Evolutionary conservation across 2,329 filamentous ascomycete genomes (phyloP), one percentile per base, ranked within the genome.

Genomic region (Lojkania enalia): DNA sequence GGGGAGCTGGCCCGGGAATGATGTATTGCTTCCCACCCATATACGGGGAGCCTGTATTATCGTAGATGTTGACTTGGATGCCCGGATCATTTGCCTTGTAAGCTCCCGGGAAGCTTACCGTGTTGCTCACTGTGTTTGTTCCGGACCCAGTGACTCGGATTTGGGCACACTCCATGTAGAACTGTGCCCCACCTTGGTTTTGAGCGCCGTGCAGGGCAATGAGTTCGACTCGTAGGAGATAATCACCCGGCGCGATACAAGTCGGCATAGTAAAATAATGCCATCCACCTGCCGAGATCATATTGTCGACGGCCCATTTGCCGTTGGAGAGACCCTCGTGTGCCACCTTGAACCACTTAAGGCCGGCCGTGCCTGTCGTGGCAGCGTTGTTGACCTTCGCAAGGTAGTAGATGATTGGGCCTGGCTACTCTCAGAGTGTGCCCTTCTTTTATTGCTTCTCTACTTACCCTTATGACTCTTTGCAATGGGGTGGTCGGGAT

Each of bases 401-500:
- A 20, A 59, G 48, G 25, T 54, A 59, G 37, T 57, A 55, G 20
- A 30, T 31, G 41, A 55, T 55, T 3, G 54, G 55, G 5, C 54
- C 52, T 57, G 5, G 27, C 3, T 19, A 13, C 2, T 32, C 23
- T 40, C 15, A 42, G 38, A 33, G 32, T 14, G 20, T 25, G 2
- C 19, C 5, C 7, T 20, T 18, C 16, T 18, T 13, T 39, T 20
- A 20, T 37, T 15, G 20, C n/a, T 13, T 16, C 7, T 4, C 55
- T 29, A n/a, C 56, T 33, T 15, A 66, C 73, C 73, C 60, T 77
- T 76, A 53, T 77, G 75, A 25, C 65, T 71, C 35, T 66, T 60
- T 3, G 75, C 74, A 50, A 77, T 77, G 5, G 74, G 74, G 55
- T 77, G 64, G 46, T 77, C 74, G 4, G 65, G 51, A 66, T 79